Percentiles rank a stretch among this genome's conserved stretches.
Conservation (phyloP, 192 early-diverging fungal genomes). For the Radiomyces spectabilis region DNA sequence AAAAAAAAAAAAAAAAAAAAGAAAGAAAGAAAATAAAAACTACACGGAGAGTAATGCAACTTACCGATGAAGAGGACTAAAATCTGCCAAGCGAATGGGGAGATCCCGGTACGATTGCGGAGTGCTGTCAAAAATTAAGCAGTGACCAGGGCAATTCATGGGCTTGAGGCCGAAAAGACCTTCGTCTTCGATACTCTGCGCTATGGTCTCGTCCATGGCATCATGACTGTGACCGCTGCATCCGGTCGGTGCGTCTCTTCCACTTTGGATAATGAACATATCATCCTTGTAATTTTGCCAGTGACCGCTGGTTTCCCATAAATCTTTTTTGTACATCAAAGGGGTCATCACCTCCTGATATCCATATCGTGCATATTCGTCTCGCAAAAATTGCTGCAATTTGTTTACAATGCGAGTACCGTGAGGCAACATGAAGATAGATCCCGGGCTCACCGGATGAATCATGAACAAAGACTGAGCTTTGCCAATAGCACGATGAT, state of each 20-base stretch:
- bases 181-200: conserved; percentile 30
- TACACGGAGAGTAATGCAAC: too few species aligned
- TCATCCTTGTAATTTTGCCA: conserved; percentile 96
- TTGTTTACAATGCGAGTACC: conserved; percentile 76
- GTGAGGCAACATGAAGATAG: conserved; percentile 69
- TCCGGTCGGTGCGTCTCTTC: neutral
- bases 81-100: conserved; percentile 86
- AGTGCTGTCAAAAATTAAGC: conserved; percentile 77
- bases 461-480: conserved; percentile 66
- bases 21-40: too few species aligned
- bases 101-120: conserved; percentile 82
- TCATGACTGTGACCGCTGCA: conserved; percentile 25
- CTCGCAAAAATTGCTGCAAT: conserved; percentile 66
- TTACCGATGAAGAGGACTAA: conserved; percentile 87
- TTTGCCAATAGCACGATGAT: conserved; percentile 63
- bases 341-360: conserved; percentile 91
- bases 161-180: conserved; percentile 85
- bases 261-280: conserved; percentile 74
- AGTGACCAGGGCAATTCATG: conserved; percentile 98
- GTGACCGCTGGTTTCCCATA: conserved; percentile 92
- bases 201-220: conserved; percentile 3
- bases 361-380: conserved; percentile 68
- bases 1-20: conserved; percentile 4
- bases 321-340: conserved; percentile 82
- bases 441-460: conserved; percentile 61